These are phyloP conservation scores for Neocatenulostroma microsporum DNA, from an alignment of 2,329 filamentous ascomycete genomes.

Conservation along the genomic window DNA sequence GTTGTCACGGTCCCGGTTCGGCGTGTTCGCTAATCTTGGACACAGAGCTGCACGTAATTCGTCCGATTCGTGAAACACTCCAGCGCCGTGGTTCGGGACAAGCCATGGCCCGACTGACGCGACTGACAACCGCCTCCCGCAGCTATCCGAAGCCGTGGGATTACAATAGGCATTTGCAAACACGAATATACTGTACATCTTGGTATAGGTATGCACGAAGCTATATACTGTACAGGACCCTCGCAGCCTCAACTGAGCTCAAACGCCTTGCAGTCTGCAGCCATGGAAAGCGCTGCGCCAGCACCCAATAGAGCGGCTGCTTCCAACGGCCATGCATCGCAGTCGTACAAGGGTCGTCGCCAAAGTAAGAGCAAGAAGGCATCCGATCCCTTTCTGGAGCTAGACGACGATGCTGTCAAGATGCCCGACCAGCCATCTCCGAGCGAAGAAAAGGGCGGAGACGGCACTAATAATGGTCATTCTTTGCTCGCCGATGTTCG, in stretches of 20 bases:
- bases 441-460: slow-evolving; percentile 8
- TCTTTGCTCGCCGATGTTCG: slow-evolving; percentile 19
- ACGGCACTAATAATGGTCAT: slow-evolving; percentile 8
- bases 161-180: background rate
- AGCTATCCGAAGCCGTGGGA: background rate
- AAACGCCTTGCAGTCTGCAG: background rate
- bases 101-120: background rate
- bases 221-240: background rate
- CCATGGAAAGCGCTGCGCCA: background rate
- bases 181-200: background rate
- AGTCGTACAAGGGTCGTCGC: slow-evolving; percentile 15
- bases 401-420: slow-evolving; percentile 22
- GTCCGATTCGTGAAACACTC: background rate
- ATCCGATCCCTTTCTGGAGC: slow-evolving; percentile 22
- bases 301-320: background rate
- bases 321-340: background rate
- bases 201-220: background rate
- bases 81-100: background rate
- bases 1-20: no score
- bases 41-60: no score
- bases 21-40: no score
- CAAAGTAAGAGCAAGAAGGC: slow-evolving; percentile 20
- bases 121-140: background rate
- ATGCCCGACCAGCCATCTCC: slow-evolving; percentile 16
- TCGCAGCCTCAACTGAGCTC: no score